Evolutionary conservation across 495 filamentous ascomycete genomes (phyloP), one percentile per base, ranked within the genome.

Genomic region (Parachaetomium inaequale): DNA sequence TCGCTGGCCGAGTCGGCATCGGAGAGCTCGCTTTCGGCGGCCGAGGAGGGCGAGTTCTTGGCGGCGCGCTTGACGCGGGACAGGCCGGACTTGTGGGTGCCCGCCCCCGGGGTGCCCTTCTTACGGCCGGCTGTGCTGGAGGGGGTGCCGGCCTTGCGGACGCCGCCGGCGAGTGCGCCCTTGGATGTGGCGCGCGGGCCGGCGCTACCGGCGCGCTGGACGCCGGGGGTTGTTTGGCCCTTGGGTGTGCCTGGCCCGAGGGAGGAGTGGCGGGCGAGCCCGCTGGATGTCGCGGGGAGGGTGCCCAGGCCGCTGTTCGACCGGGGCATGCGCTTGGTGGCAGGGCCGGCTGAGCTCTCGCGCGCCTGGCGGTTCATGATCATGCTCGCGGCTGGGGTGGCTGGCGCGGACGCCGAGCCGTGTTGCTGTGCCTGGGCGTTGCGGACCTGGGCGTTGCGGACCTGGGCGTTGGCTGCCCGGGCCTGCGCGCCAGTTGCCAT

Each of bases 191-290:
- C 66, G 40, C 88, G 81, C 1, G 90, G 88, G 2, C 88, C 88
- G 2, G 82, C 87, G 68, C 89, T 92, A 29, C 90, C 89, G 2
- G 86, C 88, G 31, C 90, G 82, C 51, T 79, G 83, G 12, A 77
- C 68, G 11, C 76, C 78, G 1, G 74, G 72, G 7, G 88, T 87
- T 15, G 89, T 88, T 0, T 66, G 64, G 3, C 83, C 82, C 74
- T 94, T 94, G n/a, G 92, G 92, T 3, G 91, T 96, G 8, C 89
- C 88, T 0, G 90, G 92, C 3, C 91, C 90, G 6, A 93, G 74
- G 3, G 91, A 96, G 0, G 89, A 85, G 71, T 96, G 92, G 0
- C 92, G 85, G 2, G 79, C 84, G 4, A 96, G 82, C 32, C 83
- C 85, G 50, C 90, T 92, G 0, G 90, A 87, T 3, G 87, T 82